A percentile compares a stretch with the other conserved stretches of the same genome.
These are phyloP conservation scores for Pyricularia grisea DNA, from an alignment of 2,329 filamentous ascomycete species.

Conservation along the genomic window DNA sequence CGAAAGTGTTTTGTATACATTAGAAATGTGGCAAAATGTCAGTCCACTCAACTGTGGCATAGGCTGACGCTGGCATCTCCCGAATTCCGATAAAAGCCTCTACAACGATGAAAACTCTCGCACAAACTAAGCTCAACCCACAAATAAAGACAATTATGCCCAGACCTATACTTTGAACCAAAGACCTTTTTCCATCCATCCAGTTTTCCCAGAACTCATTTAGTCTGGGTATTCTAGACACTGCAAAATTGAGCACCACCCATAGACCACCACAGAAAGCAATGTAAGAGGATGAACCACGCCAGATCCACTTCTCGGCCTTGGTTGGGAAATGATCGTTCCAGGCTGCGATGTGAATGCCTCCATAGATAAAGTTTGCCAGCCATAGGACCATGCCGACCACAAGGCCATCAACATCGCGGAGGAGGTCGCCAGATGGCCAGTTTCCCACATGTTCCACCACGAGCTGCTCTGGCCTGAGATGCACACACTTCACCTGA, in stretches of 20 bases:
- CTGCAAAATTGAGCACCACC: conserved; percentile 1
- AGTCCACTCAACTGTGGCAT: no score
- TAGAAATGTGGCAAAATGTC: no score
- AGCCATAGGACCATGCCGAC: background rate
- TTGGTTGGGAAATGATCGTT: background rate
- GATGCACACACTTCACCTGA: background rate
- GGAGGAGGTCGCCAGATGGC: conserved; percentile 1
- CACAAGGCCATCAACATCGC: background rate
- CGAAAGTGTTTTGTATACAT: no score
- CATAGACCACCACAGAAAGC: conserved; percentile 2
- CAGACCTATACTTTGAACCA: background rate
- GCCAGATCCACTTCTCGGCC: conserved; percentile 1
- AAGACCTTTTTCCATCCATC: background rate
- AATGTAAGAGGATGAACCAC: background rate
- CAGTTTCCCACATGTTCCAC: background rate
- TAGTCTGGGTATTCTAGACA: background rate
- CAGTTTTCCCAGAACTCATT: conserved; percentile 3
- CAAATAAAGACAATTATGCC: background rate
- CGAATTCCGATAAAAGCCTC: background rate
- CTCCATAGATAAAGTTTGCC: background rate
- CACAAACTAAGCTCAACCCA: background rate
- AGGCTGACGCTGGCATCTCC: no score
- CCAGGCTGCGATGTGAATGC: conserved; percentile 1
- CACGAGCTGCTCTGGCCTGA: conserved; percentile 1
- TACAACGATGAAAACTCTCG: background rate